phyloP scores from a whole-genome alignment of 1,139 yeast genomes.

The Pichia sp. region DNA sequence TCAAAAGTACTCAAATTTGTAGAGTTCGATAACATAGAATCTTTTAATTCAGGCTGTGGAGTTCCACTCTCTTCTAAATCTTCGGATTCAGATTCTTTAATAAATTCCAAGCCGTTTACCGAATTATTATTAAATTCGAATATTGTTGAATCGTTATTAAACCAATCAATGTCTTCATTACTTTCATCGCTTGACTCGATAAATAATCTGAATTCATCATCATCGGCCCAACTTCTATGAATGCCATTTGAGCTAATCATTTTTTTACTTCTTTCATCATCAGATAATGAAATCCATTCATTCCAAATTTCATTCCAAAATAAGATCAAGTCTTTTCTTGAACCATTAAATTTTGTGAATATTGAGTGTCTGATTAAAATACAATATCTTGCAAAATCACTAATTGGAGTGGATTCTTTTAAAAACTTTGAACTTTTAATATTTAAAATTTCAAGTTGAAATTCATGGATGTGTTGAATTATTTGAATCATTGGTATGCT shows the following conservation, averaged over 20 bases:
- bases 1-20: not conserved
- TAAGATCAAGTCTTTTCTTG: constrained; percentile 17
- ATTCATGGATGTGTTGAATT: constrained; percentile 11
- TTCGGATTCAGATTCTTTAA: constrained; percentile 10
- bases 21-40: not conserved
- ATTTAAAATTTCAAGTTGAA: constrained; percentile 8
- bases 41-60: not conserved
- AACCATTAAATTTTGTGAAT: constrained; percentile 15
- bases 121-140: not conserved
- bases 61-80: not conserved
- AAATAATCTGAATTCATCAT: constrained; percentile 17
- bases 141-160: not conserved
- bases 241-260: constrained; percentile 11
- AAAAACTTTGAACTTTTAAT: constrained; percentile 16
- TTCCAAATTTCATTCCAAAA: constrained; percentile 24
- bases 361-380: constrained; percentile 17
- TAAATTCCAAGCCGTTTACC: constrained; percentile 5
- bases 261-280: constrained; percentile 14
- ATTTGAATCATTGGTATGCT: constrained; percentile 12
- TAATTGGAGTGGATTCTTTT: constrained; percentile 21
- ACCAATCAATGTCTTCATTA: constrained; percentile 11
- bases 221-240: constrained; percentile 19
- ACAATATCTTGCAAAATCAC: constrained; percentile 27
- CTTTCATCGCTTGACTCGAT: constrained; percentile 15
- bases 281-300: constrained; percentile 18